Percentiles rank a stretch among this genome's conserved stretches.
Conservation (phyloP, 345 rosid species). For the Aethionema arabicum region DNA sequence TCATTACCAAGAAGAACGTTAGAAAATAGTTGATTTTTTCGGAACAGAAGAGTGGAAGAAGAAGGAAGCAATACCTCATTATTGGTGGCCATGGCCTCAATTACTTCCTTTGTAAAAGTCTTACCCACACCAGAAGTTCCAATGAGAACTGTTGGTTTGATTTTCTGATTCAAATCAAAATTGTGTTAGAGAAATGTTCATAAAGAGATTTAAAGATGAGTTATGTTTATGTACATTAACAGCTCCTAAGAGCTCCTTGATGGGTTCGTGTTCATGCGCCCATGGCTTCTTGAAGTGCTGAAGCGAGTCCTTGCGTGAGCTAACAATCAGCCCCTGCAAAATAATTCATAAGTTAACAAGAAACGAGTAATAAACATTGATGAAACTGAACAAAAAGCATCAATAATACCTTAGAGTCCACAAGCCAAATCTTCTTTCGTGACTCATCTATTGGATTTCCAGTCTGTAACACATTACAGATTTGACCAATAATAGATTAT, state of each 20-base stretch:
- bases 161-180: conserved; percentile 46
- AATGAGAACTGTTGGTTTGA: conserved; percentile 88
- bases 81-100: conserved; percentile 77
- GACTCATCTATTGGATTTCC: conserved; percentile 64
- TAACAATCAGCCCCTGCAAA: conserved; percentile 76
- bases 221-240: conserved; percentile 65
- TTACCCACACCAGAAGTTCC: conserved; percentile 95
- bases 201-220: conserved; percentile 1
- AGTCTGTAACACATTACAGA: conserved; percentile 42
- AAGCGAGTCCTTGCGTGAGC: conserved; percentile 68
- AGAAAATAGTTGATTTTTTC: background rate
- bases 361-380: background rate
- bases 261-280: conserved; percentile 86
- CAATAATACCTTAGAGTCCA: conserved; percentile 82
- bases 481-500: conserved; percentile 5
- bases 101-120: conserved; percentile 88
- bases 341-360: conserved; percentile 15
- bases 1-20: conserved; percentile 19
- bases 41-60: background rate
- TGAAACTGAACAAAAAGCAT: background rate
- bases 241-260: conserved; percentile 64
- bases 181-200: background rate
- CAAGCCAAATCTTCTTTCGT: conserved; percentile 93
- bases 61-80: conserved; percentile 54
- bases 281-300: conserved; percentile 96